phyloP scores from a whole-genome alignment of 208 protist species.

The Plasmodiophora brassicae region DNA sequence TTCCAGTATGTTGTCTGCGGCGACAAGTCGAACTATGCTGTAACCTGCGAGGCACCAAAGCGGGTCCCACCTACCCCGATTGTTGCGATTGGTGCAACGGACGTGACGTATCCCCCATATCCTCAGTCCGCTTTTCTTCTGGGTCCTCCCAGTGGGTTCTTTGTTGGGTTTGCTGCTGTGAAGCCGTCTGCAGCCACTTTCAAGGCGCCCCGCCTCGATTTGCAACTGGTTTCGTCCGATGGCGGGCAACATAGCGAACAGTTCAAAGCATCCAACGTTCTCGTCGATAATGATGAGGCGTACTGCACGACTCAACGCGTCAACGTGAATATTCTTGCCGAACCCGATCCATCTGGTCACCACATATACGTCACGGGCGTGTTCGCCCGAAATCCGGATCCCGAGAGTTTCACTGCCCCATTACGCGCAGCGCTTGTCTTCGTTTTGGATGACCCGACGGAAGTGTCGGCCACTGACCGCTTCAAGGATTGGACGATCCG shows the following conservation, averaged over 20 bases:
- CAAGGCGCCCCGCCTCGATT: neutral
- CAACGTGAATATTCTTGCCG: constrained; percentile 23
- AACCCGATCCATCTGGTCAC: neutral
- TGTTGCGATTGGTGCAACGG: constrained; percentile 19
- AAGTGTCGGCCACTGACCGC: neutral
- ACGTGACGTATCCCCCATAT: constrained; percentile 23
- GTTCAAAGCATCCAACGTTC: neutral
- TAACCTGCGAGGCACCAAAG: neutral
- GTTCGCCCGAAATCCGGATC: neutral
- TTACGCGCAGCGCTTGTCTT: neutral
- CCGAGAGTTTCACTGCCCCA: neutral
- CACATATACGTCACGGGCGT: neutral
- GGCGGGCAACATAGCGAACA: constrained; percentile 11
- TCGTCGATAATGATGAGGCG: neutral
- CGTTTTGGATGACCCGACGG: neutral
- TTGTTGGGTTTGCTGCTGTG: constrained; percentile 19
- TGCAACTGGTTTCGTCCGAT: neutral
- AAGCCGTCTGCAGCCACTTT: neutral
- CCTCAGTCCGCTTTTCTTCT: constrained; percentile 21
- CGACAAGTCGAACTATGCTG: constrained; percentile 17
- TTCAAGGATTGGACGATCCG: neutral
- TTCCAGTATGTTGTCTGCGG: constrained; percentile 29
- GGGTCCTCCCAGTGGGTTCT: neutral
- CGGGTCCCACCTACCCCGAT: neutral
- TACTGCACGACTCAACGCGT: neutral